These are phyloP conservation scores for Vickermania spadyakhi DNA, from an alignment of 208 protist genomes.

Conservation along the genomic window DNA sequence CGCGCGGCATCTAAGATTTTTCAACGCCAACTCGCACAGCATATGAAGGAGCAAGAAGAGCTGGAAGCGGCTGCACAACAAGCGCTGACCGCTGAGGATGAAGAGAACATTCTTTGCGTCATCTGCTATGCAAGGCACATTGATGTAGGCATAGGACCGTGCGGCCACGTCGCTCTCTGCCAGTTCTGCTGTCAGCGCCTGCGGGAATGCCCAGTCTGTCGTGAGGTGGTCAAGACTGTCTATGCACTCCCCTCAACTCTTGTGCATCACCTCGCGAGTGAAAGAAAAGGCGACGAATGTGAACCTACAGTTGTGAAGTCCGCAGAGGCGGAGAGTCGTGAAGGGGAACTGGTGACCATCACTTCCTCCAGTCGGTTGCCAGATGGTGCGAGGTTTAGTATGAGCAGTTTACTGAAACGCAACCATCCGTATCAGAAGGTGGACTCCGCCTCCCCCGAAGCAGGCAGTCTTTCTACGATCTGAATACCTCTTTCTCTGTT, in stretches of 20 bases:
- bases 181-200: conserved; percentile 27
- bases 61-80: conserved; percentile 5
- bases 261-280: conserved; percentile 16
- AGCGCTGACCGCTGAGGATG: background rate
- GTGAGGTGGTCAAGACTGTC: conserved; percentile 16
- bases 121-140: conserved; percentile 36
- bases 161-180: conserved; percentile 37
- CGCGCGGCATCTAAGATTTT: background rate
- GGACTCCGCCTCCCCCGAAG: too few relatives aligned
- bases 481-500: too few relatives aligned
- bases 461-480: too few relatives aligned
- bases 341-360: too few relatives aligned
- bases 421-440: too few relatives aligned
- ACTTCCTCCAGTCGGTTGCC: too few relatives aligned
- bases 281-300: too few relatives aligned
- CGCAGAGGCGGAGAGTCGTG: too few relatives aligned
- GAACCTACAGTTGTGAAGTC: too few relatives aligned
- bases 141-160: conserved; percentile 29
- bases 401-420: too few relatives aligned
- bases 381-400: too few relatives aligned
- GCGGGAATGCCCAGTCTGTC: conserved; percentile 32
- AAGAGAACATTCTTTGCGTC: conserved; percentile 22
- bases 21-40: background rate
- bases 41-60: conserved; percentile 15
- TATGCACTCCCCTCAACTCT: conserved; percentile 30